Conservation (phyloP, 176 grass and related monocot genomes). For the Echinochloa phyllopogon region DNA sequence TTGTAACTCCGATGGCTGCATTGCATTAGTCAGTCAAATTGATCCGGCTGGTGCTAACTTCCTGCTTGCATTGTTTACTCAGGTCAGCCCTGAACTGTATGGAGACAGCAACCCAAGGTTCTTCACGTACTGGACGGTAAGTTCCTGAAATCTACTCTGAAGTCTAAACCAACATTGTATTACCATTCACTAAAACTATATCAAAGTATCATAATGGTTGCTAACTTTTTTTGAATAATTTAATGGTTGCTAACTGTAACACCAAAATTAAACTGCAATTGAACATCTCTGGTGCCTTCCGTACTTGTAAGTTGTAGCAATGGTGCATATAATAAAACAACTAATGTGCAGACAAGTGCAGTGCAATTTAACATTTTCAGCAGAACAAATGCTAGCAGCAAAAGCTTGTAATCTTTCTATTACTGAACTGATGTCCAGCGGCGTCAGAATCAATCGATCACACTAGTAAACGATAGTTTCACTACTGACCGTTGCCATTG, state of each 20-base stretch:
- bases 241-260: not conserved
- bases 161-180: not conserved
- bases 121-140: constrained; percentile 99
- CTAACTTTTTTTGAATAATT: too few relatives aligned
- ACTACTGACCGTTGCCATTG: not conserved
- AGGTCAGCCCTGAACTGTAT: constrained; percentile 95
- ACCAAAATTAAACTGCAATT: not conserved
- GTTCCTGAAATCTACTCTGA: constrained; percentile 6
- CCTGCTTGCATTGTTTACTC: constrained; percentile 25
- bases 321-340: too few relatives aligned
- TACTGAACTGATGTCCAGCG: not conserved
- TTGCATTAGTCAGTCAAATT: constrained; percentile 21
- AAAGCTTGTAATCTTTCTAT: not conserved
- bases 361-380: too few relatives aligned
- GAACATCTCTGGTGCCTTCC: too few relatives aligned
- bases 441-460: too few relatives aligned
- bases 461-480: not conserved
- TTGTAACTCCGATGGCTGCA: constrained; percentile 13
- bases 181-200: not conserved
- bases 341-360: too few relatives aligned
- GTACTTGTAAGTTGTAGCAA: too few relatives aligned
- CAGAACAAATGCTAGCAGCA: not conserved
- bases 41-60: constrained; percentile 33
- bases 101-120: constrained; percentile 83
- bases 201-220: too few relatives aligned